Evolutionary conservation across 768 basidiomycete genomes (phyloP), one percentile per base, ranked within the genome.

Genomic region (Pleurotus tuber-regium): DNA sequence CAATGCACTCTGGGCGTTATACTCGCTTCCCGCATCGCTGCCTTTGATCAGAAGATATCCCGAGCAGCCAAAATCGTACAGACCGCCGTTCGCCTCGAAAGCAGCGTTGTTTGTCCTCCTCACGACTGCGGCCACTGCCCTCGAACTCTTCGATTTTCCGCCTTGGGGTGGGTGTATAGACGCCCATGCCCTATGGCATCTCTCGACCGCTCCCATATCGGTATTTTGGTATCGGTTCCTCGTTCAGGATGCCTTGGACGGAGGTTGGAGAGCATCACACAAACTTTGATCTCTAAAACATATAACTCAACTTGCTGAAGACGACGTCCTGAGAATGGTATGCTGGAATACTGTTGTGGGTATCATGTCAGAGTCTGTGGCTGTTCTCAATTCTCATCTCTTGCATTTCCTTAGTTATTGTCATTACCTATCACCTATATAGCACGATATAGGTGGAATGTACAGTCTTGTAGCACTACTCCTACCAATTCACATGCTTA

Each of bases 111-210:
- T 92, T 52, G 86, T 91, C 2, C 59, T 77, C 9, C 65, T 90
- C 12, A 92, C 89, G 1, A 90, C 84, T 0, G 73, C 76, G 2
- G 88, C 92, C 11, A 91, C 86, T 2, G 71, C 75, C 1, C 75
- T 99, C 26, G 96, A 99, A 62, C 64, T 99, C 2, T 83, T 96
- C 56, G 96, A 99, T 63, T 98, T 98, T 61, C 82, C 93, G 0
- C 90, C 93, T 0, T 75, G 84, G 67, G 61, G 63, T n/a, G 67
- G 93, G 28, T 65, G 83, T 5, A 72, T 98, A 16, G 96, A 98
- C 63, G 93, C 95, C 0, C 97, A 98, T 66, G 77, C 92, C 2
- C 68, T 98, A 12, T 98, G 96, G 97, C 96, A 99, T 66, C 72
- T 89, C 6, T 77, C 82, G 3, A 99, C 96, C 0, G 86, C 79